phyloP scores from a whole-genome alignment of 192 early-diverging fungal genomes.

The Rhizophagus prolifer region DNA sequence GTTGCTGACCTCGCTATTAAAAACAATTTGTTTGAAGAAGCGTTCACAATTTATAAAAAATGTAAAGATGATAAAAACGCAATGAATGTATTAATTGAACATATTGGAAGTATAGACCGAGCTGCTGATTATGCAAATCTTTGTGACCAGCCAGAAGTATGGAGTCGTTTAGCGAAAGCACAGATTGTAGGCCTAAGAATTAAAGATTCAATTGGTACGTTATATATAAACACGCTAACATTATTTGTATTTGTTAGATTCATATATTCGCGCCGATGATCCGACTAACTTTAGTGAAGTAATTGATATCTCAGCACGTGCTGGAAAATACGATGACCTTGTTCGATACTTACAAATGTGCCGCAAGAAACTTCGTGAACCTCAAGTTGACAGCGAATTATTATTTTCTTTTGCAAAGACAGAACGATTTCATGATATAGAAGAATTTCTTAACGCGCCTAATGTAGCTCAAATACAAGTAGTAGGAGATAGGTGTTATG shows the following conservation, averaged over 20 bases:
- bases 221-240: background rate
- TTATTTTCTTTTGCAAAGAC: constrained; percentile 97
- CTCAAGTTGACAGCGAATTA: constrained; percentile 93
- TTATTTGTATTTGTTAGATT: constrained; percentile 54
- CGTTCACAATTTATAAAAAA: constrained; percentile 95
- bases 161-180: constrained; percentile 94
- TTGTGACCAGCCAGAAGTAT: constrained; percentile 87
- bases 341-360: constrained; percentile 95
- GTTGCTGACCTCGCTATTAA: constrained; percentile 95
- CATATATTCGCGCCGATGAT: constrained; percentile 96
- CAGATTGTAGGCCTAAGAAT: constrained; percentile 89
- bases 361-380: constrained; percentile 93
- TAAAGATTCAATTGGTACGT: constrained; percentile 84
- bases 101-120: constrained; percentile 91
- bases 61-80: constrained; percentile 87
- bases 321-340: constrained; percentile 92
- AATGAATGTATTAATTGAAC: constrained; percentile 88
- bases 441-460: constrained; percentile 89
- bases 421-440: constrained; percentile 83
- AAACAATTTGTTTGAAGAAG: constrained; percentile 90
- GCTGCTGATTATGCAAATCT: constrained; percentile 96
- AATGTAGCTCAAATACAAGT: constrained; percentile 93
- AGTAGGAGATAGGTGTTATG: constrained; percentile 96
- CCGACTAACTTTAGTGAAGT: constrained; percentile 87
- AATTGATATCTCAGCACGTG: constrained; percentile 72